Evolutionary conservation across 2,329 filamentous ascomycete genomes (phyloP), one percentile per base, ranked within the genome.

Genomic region (Scorias spongiosa): DNA sequence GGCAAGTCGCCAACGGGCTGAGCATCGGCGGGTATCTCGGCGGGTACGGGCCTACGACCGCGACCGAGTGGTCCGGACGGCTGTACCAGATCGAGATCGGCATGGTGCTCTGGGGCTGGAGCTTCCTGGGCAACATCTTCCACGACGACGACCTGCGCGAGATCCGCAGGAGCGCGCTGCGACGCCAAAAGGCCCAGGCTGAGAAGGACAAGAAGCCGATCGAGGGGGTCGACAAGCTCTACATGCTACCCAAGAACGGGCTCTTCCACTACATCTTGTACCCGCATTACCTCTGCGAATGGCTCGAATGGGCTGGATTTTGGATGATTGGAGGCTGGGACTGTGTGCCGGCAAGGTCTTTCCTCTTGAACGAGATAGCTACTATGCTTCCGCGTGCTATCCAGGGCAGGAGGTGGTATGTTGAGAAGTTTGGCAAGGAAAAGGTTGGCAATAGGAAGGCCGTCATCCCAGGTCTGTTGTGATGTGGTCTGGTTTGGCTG

Each of bases 231-330:
- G 74, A 83, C 39, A 93, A 91, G 66, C 76, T 93, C 48, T 96
- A 96, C 61, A 78, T 84, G 66, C 75, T 98, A 42, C 91, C 91
- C 0, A 70, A 84, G 57, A 81, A 81, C 42, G 87, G 88, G 1
- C 65, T 94, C 41, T 98, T 96, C 65, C 71, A 74, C 51, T 81
- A 79, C 55, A 75, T 94, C 58, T 71, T 96, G 46, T 94, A 81
- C 62, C 87, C 91, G 51, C 91, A 98, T 62, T 98, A 95, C 62
- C 70, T 93, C n/a, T 83, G 81, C 58, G 91, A 98, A 66, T 98
- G 91, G 91, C 61, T 94, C 43, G 91, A 98, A 70, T 98, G 91
- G 91, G 63, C 74, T 2, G 91, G 91, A 0, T 98, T 87, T 62
- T 87, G 81, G 69, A 74, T 94, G 61, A 74, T 83, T 52, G 74